These are phyloP conservation scores for Podaxis sp. DNA, from an alignment of 768 basidiomycete species.

Conservation along the genomic window DNA sequence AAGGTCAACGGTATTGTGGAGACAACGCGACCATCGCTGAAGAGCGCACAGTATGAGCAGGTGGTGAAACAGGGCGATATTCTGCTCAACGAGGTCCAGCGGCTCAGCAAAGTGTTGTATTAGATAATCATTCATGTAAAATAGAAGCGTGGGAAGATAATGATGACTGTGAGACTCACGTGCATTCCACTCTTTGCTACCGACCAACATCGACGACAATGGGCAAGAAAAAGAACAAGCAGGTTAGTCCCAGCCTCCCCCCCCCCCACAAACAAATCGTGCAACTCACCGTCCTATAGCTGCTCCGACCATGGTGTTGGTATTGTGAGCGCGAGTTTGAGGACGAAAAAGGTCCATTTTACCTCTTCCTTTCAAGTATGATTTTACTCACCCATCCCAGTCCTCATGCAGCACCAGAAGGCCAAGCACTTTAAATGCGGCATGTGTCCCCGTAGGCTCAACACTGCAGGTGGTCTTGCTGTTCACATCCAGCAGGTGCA, in stretches of 20 bases:
- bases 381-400: constrained; percentile 32
- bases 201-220: constrained; percentile 22
- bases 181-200: constrained; percentile 4
- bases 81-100: constrained; percentile 80
- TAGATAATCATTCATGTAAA: constrained; percentile 19
- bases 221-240: constrained; percentile 61
- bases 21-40: constrained; percentile 64
- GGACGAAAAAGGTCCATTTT: constrained; percentile 87
- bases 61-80: constrained; percentile 93
- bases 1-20: constrained; percentile 93
- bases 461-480: constrained; percentile 95
- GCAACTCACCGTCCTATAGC: constrained; percentile 40
- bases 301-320: constrained; percentile 96
- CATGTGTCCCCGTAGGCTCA: constrained; percentile 91
- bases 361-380: background rate
- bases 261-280: background rate
- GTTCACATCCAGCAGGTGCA: constrained; percentile 99
- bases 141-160: background rate
- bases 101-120: constrained; percentile 85
- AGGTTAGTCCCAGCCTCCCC: constrained; percentile 26
- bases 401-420: constrained; percentile 98
- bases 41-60: constrained; percentile 87
- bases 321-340: constrained; percentile 99
- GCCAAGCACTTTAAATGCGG: constrained; percentile 99
- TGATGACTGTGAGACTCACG: constrained; percentile 1